A percentile compares a stretch with the other conserved stretches of the same genome.
Conservation (phyloP, 1,139 yeast species). For the Geotrichum candidum region DNA sequence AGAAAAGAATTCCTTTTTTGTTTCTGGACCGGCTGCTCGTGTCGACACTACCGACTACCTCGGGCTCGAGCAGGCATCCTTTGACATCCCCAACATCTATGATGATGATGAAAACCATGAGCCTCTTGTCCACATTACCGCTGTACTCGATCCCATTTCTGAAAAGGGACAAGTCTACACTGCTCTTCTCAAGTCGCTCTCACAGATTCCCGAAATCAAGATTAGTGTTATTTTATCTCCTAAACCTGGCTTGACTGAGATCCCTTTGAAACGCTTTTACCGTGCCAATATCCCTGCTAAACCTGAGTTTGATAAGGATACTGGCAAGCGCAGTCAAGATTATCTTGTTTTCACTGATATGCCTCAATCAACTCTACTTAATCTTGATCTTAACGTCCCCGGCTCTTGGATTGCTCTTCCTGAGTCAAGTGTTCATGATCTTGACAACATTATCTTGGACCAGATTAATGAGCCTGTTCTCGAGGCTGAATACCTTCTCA, state of each 20-base stretch:
- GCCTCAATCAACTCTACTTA: conserved; percentile 48
- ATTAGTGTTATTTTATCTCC: conserved; percentile 61
- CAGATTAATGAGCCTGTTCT: conserved; percentile 34
- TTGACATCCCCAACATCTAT: conserved; percentile 18
- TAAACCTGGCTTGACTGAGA: conserved; percentile 35
- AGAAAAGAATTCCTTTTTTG: conserved; percentile 18
- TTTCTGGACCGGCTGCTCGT: conserved; percentile 14
- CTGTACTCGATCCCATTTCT: conserved; percentile 66
- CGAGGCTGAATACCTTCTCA: conserved; percentile 44
- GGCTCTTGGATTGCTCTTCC: conserved; percentile 53
- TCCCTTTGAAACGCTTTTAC: conserved; percentile 57
- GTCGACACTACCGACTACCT: conserved; percentile 20
- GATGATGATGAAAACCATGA: conserved; percentile 20
- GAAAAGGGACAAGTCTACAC: conserved; percentile 61
- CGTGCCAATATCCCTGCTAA: conserved; percentile 40
- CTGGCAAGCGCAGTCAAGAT: conserved; percentile 19
- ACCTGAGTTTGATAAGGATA: conserved; percentile 39
- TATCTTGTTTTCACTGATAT: conserved; percentile 33
- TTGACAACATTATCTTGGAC: conserved; percentile 14
- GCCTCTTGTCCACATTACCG: conserved; percentile 42
- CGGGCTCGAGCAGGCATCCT: conserved; percentile 21
- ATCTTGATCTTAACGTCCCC: conserved; percentile 59
- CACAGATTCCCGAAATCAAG: conserved; percentile 36
- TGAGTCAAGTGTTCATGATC: conserved; percentile 10
- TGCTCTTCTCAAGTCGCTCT: conserved; percentile 45